A percentile compares a stretch with the other conserved stretches of the same genome.
Evolutionary conservation across 257 asterid genomes (phyloP).

Genomic region (Hygrophila difformis): DNA sequence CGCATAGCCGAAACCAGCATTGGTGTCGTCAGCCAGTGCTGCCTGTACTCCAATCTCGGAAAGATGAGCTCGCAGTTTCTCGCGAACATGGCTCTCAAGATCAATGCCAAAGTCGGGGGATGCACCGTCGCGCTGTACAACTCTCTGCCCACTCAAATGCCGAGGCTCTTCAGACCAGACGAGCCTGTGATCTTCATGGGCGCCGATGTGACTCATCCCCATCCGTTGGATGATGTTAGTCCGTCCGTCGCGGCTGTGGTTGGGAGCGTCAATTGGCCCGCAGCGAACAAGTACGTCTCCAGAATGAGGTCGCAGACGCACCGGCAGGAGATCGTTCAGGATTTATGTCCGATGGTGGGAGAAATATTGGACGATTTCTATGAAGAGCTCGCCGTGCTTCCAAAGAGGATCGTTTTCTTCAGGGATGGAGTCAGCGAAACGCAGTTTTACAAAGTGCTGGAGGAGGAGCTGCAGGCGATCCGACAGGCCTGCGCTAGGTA

Average conservation of each 20-base stretch:
- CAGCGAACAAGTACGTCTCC: constrained; percentile 73
- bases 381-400: constrained; percentile 47
- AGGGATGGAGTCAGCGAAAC: constrained; percentile 98
- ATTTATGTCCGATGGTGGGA: constrained; percentile 51
- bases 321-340: constrained; percentile 80
- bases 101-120: constrained; percentile 93
- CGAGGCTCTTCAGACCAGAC: constrained; percentile 53
- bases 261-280: constrained; percentile 93
- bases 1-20: constrained; percentile 79
- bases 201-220: constrained; percentile 97
- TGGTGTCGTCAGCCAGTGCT: constrained; percentile 83
- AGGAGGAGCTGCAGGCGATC: constrained; percentile 53
- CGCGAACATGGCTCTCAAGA: constrained; percentile 86
- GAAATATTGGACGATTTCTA: constrained; percentile 70
- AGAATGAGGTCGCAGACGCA: constrained; percentile 91
- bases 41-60: constrained; percentile 63
- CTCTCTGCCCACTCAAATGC: constrained; percentile 65
- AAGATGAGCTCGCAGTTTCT: constrained; percentile 66
- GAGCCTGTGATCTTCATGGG: constrained; percentile 92
- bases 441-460: constrained; percentile 63
- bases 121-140: constrained; percentile 78
- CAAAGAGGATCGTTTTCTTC: constrained; percentile 65
- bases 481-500: constrained; percentile 51
- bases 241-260: constrained; percentile 96
- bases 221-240: constrained; percentile 77